Conservation (phyloP, 2,329 filamentous ascomycete genomes). For the Amesomyces nigricolor region DNA sequence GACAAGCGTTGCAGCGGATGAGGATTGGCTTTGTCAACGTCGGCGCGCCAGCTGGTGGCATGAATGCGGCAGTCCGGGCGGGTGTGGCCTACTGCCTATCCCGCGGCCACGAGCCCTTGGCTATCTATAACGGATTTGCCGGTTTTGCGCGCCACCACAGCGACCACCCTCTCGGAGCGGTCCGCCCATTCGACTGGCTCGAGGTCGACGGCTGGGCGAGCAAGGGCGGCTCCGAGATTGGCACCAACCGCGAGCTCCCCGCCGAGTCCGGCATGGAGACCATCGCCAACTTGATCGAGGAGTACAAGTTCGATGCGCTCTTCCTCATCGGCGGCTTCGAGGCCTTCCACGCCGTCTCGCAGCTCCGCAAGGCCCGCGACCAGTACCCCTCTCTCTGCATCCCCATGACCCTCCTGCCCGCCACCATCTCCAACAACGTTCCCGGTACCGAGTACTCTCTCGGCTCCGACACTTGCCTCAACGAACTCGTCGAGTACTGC, state of each 20-base stretch:
- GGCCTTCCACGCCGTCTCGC: conserved; percentile 85
- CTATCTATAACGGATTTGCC: conserved; percentile 94
- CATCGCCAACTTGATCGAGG: conserved; percentile 75
- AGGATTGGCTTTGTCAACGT: conserved; percentile 94
- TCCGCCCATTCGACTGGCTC: conserved; percentile 83
- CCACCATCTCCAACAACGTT: conserved; percentile 98
- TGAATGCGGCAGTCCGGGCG: conserved; percentile 93
- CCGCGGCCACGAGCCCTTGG: conserved; percentile 85
- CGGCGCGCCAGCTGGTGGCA: conserved; percentile 91
- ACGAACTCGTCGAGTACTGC: conserved; percentile 90
- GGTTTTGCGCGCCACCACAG: conserved; percentile 86
- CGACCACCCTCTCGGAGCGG: conserved; percentile 74
- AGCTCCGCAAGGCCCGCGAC: conserved; percentile 74
- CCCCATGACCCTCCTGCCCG: conserved; percentile 83
- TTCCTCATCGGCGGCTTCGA: conserved; percentile 95
- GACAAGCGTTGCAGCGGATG: conserved; percentile 59
- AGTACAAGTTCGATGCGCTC: conserved; percentile 84
- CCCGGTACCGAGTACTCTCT: conserved; percentile 96
- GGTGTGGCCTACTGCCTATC: conserved; percentile 89
- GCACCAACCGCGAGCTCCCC: conserved; percentile 91
- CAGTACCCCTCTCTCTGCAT: conserved; percentile 84
- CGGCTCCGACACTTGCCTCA: conserved; percentile 92
- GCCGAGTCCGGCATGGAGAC: conserved; percentile 76
- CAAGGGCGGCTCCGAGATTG: conserved; percentile 95
- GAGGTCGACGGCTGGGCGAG: conserved; percentile 95